Conservation (phyloP, 257 asterid genomes). For the Plantago ovata region DNA sequence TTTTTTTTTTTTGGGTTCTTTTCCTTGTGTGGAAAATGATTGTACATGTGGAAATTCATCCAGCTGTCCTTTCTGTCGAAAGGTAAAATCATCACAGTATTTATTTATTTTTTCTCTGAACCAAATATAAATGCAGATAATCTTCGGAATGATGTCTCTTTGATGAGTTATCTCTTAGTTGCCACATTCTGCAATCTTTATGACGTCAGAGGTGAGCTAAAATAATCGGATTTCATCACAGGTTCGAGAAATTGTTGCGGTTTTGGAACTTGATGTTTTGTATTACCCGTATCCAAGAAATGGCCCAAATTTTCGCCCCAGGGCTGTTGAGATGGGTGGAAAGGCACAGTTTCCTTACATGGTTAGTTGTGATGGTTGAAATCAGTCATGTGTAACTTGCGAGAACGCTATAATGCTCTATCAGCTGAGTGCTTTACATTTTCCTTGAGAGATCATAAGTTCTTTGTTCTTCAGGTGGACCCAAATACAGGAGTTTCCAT, state of each 20-base stretch:
- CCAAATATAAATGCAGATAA: not conserved
- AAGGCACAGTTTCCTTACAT: conserved; percentile 81
- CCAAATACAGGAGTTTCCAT: conserved; percentile 91
- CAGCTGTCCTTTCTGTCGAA: conserved; percentile 96
- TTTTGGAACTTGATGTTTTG: conserved; percentile 86
- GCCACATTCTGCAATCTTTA: not conserved
- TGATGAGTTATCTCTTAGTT: not conserved
- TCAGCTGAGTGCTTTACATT: no score
- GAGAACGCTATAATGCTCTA: not conserved
- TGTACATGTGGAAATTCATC: conserved; percentile 40
- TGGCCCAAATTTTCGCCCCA: conserved; percentile 86
- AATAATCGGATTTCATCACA: conserved; percentile 22
- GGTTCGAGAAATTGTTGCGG: conserved; percentile 87
- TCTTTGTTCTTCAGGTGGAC: conserved; percentile 64
- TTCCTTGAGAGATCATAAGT: conserved; percentile 7
- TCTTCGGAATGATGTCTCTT: not conserved
- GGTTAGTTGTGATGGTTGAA: conserved; percentile 40
- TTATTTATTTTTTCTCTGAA: not conserved
- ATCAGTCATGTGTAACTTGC: not conserved
- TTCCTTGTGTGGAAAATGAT: conserved; percentile 31
- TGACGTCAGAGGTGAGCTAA: not conserved
- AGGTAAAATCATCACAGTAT: conserved; percentile 46
- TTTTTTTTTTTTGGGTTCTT: no score
- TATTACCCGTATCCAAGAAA: conserved; percentile 92
- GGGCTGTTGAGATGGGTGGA: conserved; percentile 82